phyloP scores from a whole-genome alignment of 2,329 filamentous ascomycete genomes.

The Graphium sp. region DNA sequence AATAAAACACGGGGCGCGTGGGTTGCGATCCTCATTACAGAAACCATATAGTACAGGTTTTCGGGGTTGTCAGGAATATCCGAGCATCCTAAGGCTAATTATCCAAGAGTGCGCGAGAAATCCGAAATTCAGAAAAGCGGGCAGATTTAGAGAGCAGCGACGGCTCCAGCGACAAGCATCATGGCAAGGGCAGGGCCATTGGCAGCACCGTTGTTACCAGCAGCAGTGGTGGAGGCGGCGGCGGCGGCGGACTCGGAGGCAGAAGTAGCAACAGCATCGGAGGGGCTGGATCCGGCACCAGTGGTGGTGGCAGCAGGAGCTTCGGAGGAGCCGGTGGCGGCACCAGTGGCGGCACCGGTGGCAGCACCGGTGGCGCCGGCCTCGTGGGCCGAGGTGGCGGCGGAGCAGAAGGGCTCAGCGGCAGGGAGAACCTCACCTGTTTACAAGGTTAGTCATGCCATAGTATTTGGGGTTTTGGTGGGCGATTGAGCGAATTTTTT shows the following conservation, averaged over 20 bases:
- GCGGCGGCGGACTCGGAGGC: conserved; percentile 6
- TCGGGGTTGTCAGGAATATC: too few species aligned
- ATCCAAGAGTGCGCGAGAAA: not conserved
- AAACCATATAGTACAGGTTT: too few species aligned
- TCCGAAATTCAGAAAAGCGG: not conserved
- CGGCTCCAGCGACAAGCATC: conserved; percentile 2
- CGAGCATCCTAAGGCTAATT: not conserved
- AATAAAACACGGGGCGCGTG: too few species aligned
- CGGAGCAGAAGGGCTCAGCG: conserved; percentile 7
- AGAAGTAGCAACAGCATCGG: conserved; percentile 5
- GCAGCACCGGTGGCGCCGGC: conserved; percentile 3
- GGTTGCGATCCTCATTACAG: too few species aligned
- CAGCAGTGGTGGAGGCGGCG: not conserved
- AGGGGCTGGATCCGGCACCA: conserved; percentile 3
- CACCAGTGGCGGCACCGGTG: conserved; percentile 4
- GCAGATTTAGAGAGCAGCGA: conserved; percentile 2
- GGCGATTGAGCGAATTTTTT: too few species aligned
- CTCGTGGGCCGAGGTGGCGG: conserved; percentile 4
- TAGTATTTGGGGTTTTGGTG: not conserved
- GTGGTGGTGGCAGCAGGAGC: conserved; percentile 1
- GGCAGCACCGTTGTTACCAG: conserved; percentile 5
- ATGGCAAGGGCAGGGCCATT: conserved; percentile 4
- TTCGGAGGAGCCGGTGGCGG: conserved; percentile 4
- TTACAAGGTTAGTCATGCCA: conserved; percentile 8
- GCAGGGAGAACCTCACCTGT: conserved; percentile 21